phyloP scores from a whole-genome alignment of 1,284 basidiomycete genomes.

The Heliocybe sulcata region DNA sequence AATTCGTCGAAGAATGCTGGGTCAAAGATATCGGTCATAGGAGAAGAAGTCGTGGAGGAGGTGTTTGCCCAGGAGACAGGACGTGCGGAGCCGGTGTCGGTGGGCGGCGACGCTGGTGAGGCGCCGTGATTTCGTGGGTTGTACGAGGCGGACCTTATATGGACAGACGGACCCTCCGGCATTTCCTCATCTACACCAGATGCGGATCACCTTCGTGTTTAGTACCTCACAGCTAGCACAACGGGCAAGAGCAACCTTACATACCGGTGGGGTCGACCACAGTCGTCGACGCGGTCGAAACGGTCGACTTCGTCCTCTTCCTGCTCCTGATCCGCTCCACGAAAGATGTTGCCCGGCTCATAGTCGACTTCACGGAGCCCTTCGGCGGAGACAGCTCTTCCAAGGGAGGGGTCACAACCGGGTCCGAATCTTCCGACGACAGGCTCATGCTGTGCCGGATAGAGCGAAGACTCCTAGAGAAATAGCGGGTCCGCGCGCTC shows the following conservation, averaged over 20 bases:
- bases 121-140: constrained; percentile 7
- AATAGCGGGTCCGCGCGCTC: constrained; percentile 28
- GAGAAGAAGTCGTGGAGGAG: constrained; percentile 26
- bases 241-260: constrained; percentile 1
- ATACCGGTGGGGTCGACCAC: constrained; percentile 10
- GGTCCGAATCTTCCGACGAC: constrained; percentile 36
- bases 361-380: constrained; percentile 38
- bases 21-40: constrained; percentile 32
- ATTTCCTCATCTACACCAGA: background rate
- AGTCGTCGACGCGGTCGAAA: constrained; percentile 19
- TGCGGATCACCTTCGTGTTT: background rate
- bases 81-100: constrained; percentile 16
- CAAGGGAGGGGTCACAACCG: constrained; percentile 36
- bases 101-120: constrained; percentile 4
- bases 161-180: background rate
- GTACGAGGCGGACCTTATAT: background rate
- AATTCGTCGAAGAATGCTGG: constrained; percentile 48
- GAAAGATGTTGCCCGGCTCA: constrained; percentile 41
- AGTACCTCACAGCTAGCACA: background rate
- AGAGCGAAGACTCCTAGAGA: constrained; percentile 28
- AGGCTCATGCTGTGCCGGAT: constrained; percentile 31
- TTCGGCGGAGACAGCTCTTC: background rate
- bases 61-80: constrained; percentile 31
- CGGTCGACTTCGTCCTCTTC: constrained; percentile 39
- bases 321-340: constrained; percentile 48